Percentiles rank a stretch among this genome's conserved stretches.
phyloP scores from a whole-genome alignment of 148 eudicot genomes.

The Heliosperma pusillum region DNA sequence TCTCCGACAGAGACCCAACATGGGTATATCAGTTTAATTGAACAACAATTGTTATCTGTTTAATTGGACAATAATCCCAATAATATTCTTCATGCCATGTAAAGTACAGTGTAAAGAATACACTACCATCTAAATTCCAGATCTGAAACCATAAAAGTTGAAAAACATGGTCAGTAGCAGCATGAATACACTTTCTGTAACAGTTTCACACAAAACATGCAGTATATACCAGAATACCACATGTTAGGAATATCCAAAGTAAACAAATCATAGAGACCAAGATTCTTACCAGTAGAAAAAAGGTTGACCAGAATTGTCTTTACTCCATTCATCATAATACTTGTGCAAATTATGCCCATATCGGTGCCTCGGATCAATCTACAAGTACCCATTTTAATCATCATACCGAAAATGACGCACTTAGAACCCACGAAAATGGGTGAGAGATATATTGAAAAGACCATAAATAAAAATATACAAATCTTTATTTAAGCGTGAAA shows the following conservation, averaged over 20 bases:
- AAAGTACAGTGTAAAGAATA: background rate
- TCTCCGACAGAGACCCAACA: too few relatives aligned
- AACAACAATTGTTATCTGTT: background rate
- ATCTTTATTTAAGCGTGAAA: too few relatives aligned
- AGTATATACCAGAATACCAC: background rate
- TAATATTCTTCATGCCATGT: background rate
- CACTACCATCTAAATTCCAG: background rate
- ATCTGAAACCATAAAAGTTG: background rate
- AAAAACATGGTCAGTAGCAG: background rate
- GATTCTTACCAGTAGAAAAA: slow-evolving; percentile 86
- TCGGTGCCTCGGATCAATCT: slow-evolving; percentile 97
- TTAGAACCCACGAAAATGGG: background rate
- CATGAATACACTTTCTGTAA: background rate
- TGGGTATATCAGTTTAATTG: too few relatives aligned
- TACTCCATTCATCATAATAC: slow-evolving; percentile 82
- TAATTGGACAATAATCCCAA: background rate
- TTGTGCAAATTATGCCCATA: slow-evolving; percentile 85
- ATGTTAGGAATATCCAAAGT: background rate
- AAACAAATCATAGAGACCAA: background rate
- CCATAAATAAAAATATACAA: too few relatives aligned
- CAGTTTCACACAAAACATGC: slow-evolving; percentile 3
- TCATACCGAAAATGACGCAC: background rate
- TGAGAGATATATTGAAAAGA: too few relatives aligned
- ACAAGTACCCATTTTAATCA: slow-evolving; percentile 11
- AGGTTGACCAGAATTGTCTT: slow-evolving; percentile 72